Percentiles rank a stretch among this genome's conserved stretches.
Conservation (phyloP, 257 asterid genomes). For the Fraxinus excelsior region DNA sequence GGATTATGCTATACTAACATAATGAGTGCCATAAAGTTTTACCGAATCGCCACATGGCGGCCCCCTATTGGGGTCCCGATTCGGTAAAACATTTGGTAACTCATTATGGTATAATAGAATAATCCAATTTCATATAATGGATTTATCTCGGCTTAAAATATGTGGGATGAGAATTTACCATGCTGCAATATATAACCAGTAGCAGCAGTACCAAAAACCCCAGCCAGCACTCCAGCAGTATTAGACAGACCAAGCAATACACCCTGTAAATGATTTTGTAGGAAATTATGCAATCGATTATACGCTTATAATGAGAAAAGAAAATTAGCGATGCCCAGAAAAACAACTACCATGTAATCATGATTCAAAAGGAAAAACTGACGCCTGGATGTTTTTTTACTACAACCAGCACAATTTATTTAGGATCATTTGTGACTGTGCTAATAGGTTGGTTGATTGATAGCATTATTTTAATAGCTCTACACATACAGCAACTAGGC, state of each 20-base stretch:
- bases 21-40: too few relatives aligned
- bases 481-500: not conserved
- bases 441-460: not conserved
- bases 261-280: constrained; percentile 51
- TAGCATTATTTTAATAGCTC: not conserved
- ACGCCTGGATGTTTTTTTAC: not conserved
- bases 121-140: not conserved
- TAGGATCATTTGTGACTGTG: not conserved
- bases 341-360: not conserved
- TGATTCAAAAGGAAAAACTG: not conserved
- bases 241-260: constrained; percentile 86
- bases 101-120: too few relatives aligned
- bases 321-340: not conserved
- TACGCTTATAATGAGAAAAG: not conserved
- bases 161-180: constrained; percentile 42
- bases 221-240: constrained; percentile 95
- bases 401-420: not conserved
- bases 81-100: too few relatives aligned
- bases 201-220: constrained; percentile 88
- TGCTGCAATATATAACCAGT: constrained; percentile 95
- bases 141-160: not conserved
- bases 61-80: too few relatives aligned
- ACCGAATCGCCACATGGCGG: too few relatives aligned
- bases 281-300: not conserved
- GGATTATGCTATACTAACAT: too few relatives aligned